phyloP scores from a whole-genome alignment of 345 rosid genomes.

The Eucalyptus guilfoylei region DNA sequence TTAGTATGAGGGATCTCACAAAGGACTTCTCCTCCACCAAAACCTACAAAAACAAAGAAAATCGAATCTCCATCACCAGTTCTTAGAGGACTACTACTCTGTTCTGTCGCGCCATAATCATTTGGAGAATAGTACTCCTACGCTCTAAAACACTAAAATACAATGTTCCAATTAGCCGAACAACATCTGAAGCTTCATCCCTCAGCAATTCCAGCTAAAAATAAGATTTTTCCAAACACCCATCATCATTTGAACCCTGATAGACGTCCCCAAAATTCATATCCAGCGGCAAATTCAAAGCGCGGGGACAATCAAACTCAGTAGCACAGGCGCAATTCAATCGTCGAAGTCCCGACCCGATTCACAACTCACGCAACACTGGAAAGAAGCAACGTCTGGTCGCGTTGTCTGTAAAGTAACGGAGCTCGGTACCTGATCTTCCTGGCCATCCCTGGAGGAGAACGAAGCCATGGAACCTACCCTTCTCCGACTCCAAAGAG shows the following conservation, averaged over 20 bases:
- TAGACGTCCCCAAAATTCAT: background rate
- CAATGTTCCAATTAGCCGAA: background rate
- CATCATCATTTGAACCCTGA: background rate
- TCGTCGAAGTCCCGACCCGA: background rate
- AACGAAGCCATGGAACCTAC: background rate
- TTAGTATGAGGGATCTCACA: background rate
- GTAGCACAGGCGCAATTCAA: background rate
- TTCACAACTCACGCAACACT: background rate
- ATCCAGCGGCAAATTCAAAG: background rate
- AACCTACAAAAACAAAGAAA: background rate
- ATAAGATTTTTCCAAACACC: background rate
- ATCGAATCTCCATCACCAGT: background rate
- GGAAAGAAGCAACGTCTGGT: background rate
- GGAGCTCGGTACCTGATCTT: background rate
- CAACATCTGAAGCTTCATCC: background rate
- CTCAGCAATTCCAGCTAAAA: background rate
- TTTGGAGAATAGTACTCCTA: background rate
- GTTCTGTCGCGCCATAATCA: background rate
- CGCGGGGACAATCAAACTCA: background rate
- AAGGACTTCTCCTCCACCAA: background rate
- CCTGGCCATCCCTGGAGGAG: background rate
- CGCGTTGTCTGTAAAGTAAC: background rate
- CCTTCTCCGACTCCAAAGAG: background rate
- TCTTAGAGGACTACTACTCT: accelerated
- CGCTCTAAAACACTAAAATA: background rate